These are phyloP conservation scores for Boletus pseudopeckii DNA, from an alignment of 768 basidiomycete genomes.

Conservation along the genomic window DNA sequence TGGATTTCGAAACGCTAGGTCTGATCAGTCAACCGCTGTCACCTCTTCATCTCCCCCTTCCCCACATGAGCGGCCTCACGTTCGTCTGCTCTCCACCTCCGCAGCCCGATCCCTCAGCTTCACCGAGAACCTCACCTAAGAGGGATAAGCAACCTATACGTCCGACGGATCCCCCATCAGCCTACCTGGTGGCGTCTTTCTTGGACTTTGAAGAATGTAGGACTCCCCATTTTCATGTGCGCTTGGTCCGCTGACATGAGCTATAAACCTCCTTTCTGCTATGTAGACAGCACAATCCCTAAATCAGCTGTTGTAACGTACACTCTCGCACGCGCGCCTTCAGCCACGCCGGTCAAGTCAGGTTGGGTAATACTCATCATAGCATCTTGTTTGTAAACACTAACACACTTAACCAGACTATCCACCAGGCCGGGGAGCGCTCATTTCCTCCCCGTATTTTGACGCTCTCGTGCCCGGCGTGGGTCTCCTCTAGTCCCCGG, in stretches of 20 bases:
- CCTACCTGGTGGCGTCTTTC: slow-evolving; percentile 51
- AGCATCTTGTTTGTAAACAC: background rate
- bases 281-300: slow-evolving; percentile 37
- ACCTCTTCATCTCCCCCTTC: slow-evolving; percentile 38
- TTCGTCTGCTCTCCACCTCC: slow-evolving; percentile 44
- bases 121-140: slow-evolving; percentile 25
- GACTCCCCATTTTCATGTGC: slow-evolving; percentile 15
- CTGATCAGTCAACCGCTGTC: slow-evolving; percentile 43
- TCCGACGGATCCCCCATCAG: slow-evolving; percentile 28
- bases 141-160: slow-evolving; percentile 25
- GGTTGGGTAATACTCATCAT: slow-evolving; percentile 40
- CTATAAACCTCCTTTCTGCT: slow-evolving; percentile 35
- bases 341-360: slow-evolving; percentile 18
- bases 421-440: slow-evolving; percentile 34
- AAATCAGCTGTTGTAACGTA: slow-evolving; percentile 36
- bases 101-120: slow-evolving; percentile 24
- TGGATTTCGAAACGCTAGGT: slow-evolving; percentile 27
- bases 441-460: slow-evolving; percentile 44
- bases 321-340: slow-evolving; percentile 31
- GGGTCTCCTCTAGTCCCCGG: slow-evolving; percentile 26
- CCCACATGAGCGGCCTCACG: slow-evolving; percentile 40
- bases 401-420: slow-evolving; percentile 14
- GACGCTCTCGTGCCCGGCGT: slow-evolving; percentile 41
- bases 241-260: background rate
- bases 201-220: slow-evolving; percentile 64